Conservation (phyloP, 768 basidiomycete genomes). For the Chiua virens region DNA sequence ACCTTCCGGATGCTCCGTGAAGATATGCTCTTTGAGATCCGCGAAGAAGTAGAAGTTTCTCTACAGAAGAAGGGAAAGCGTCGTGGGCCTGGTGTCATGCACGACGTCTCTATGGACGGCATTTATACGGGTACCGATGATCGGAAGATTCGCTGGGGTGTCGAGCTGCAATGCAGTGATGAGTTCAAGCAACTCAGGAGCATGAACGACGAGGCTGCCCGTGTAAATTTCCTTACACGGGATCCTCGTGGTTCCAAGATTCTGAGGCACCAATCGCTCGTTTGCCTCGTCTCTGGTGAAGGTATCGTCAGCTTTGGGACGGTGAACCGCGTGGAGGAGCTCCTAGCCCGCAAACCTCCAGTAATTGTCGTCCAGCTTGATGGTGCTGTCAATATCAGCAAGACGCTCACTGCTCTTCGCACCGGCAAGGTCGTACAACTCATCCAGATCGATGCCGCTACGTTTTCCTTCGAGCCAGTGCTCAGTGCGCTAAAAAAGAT, state of each 20-base stretch:
- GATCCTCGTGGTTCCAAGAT: conserved; percentile 33
- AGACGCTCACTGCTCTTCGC: conserved; percentile 40
- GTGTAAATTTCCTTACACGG: conserved; percentile 35
- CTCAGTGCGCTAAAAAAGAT: conserved; percentile 53
- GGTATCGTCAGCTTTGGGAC: conserved; percentile 54
- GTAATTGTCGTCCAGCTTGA: conserved; percentile 55
- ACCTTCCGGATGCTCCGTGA: conserved; percentile 65
- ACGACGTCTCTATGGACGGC: conserved; percentile 36
- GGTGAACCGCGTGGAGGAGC: conserved; percentile 54
- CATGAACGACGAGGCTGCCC: conserved; percentile 27
- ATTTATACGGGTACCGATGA: conserved; percentile 32
- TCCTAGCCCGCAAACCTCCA: conserved; percentile 47
- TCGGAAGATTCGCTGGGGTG: conserved; percentile 38
- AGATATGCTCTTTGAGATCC: conserved; percentile 59
- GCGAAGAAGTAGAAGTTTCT: conserved; percentile 49
- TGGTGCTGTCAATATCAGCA: conserved; percentile 36
- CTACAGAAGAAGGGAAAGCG: conserved; percentile 36
- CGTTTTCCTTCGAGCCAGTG: conserved; percentile 63
- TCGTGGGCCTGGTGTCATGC: conserved; percentile 33
- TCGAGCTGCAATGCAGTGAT: conserved; percentile 35
- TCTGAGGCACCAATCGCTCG: conserved; percentile 53
- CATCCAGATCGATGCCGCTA: conserved; percentile 55
- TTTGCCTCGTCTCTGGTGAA: conserved; percentile 48
- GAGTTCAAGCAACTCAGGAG: conserved; percentile 38
- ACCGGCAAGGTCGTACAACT: conserved; percentile 37